Percentiles rank a stretch among this genome's conserved stretches.
phyloP scores from a whole-genome alignment of 495 filamentous ascomycete species.

The Aspergillus bertholletiae region DNA sequence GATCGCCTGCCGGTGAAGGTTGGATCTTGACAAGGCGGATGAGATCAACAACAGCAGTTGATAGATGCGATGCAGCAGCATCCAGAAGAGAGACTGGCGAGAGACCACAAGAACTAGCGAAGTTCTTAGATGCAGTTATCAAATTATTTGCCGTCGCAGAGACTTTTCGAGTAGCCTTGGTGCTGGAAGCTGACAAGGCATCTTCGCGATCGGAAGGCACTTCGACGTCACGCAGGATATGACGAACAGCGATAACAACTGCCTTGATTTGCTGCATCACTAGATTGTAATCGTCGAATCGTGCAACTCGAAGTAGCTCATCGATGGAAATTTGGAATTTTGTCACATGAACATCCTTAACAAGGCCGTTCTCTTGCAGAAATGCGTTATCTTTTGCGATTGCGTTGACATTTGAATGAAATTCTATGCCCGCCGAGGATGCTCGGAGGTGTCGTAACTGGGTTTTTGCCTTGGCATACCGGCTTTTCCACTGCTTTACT shows the following conservation, averaged over 20 bases:
- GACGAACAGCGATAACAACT: slow-evolving; percentile 74
- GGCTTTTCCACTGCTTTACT: slow-evolving; percentile 81
- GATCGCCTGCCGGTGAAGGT: slow-evolving; percentile 65
- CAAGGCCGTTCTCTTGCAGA: slow-evolving; percentile 65
- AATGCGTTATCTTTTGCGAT: slow-evolving; percentile 68
- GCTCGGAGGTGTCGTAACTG: slow-evolving; percentile 79
- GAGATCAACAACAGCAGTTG: slow-evolving; percentile 79
- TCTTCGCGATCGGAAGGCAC: slow-evolving; percentile 43
- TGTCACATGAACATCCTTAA: slow-evolving; percentile 89
- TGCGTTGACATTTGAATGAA: slow-evolving; percentile 58
- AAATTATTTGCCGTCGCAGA: slow-evolving; percentile 93
- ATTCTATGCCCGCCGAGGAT: slow-evolving; percentile 69
- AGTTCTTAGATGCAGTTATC: slow-evolving; percentile 91
- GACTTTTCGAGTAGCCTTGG: slow-evolving; percentile 72
- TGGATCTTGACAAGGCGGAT: slow-evolving; percentile 80
- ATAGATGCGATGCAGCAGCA: slow-evolving; percentile 91
- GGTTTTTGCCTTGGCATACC: slow-evolving; percentile 82
- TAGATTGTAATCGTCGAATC: slow-evolving; percentile 64
- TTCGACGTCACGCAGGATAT: slow-evolving; percentile 76
- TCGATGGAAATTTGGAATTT: slow-evolving; percentile 95
- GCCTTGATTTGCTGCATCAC: slow-evolving; percentile 78
- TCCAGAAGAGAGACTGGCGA: slow-evolving; percentile 92
- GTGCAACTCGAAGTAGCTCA: slow-evolving; percentile 77
- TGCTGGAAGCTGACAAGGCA: slow-evolving; percentile 39
- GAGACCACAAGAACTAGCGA: slow-evolving; percentile 73